Conservation (phyloP, 78 protist species). For the Bigelowiella natans region DNA sequence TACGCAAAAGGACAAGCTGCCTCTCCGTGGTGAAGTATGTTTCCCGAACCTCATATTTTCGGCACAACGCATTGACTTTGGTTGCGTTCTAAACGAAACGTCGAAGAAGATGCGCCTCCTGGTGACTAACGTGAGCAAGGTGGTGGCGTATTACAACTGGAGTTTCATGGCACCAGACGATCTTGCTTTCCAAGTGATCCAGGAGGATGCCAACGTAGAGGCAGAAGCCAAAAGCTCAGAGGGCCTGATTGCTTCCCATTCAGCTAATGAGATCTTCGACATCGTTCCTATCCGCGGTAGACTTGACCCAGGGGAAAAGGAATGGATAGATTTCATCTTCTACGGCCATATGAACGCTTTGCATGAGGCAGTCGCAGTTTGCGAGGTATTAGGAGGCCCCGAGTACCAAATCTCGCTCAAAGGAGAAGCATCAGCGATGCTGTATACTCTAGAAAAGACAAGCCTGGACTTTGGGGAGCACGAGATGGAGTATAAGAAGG, state of each 20-base stretch:
- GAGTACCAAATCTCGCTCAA: conserved; percentile 31
- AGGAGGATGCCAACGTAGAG: background rate
- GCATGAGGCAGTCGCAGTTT: conserved; percentile 33
- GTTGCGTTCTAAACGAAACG: conserved; percentile 49
- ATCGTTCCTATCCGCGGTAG: conserved; percentile 42
- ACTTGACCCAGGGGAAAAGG: conserved; percentile 40
- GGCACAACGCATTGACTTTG: conserved; percentile 19
- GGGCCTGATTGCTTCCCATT: background rate
- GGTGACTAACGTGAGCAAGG: conserved; percentile 28
- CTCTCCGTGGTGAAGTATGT: conserved; percentile 25
- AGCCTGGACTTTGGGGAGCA: conserved; percentile 29
- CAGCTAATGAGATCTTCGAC: conserved; percentile 30
- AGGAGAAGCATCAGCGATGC: conserved; percentile 38
- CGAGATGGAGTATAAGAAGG: background rate
- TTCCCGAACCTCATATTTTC: conserved; percentile 51
- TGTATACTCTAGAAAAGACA: conserved; percentile 25
- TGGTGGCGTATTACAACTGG: conserved; percentile 37
- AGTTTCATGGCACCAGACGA: background rate
- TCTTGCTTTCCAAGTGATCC: background rate
- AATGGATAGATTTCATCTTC: conserved; percentile 26
- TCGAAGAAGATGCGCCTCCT: background rate
- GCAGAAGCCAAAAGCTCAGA: background rate
- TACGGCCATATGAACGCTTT: conserved; percentile 10
- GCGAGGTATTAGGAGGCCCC: conserved; percentile 61
- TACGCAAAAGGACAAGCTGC: conserved; percentile 30